A percentile compares a stretch with the other conserved stretches of the same genome.
Evolutionary conservation across 139 green algal species (phyloP).

Genomic region (Chlorella sp.): DNA sequence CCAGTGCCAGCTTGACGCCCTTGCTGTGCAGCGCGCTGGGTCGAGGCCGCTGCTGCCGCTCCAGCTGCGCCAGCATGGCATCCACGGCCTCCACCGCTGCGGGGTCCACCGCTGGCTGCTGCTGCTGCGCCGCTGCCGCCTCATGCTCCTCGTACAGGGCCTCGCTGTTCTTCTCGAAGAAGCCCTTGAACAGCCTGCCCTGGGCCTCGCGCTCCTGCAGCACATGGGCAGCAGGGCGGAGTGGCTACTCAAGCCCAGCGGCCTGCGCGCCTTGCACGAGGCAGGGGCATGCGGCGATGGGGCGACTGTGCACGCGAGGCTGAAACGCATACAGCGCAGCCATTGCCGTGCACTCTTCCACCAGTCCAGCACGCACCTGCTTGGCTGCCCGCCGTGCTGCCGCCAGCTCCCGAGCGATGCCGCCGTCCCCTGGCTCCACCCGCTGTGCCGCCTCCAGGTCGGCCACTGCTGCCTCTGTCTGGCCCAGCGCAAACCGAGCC

Average conservation of each 20-base stretch:
- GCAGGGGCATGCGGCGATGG: no score
- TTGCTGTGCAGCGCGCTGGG: background rate
- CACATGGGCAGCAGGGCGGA: background rate
- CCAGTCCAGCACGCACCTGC: background rate
- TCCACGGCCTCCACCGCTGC: background rate
- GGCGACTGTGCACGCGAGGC: no score
- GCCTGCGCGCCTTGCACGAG: no score
- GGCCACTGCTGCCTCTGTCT: constrained; percentile 64
- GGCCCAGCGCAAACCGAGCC: constrained; percentile 60
- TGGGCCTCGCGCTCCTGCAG: constrained; percentile 10
- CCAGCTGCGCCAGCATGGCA: background rate
- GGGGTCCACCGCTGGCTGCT: no score
- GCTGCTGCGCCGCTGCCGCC: background rate
- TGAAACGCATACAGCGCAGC: no score
- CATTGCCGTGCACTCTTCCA: background rate
- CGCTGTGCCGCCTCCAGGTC: constrained; percentile 64
- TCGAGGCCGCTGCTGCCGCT: background rate
- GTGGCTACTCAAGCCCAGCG: no score
- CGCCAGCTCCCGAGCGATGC: constrained; percentile 34
- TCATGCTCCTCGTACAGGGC: constrained; percentile 4
- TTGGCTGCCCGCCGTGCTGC: constrained; percentile 42
- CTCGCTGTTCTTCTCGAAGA: constrained; percentile 7
- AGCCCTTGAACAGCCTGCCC: constrained; percentile 18
- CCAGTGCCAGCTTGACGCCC: background rate
- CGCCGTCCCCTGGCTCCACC: constrained; percentile 27